Base-by-base conservation (phyloP, 495 filamentous ascomycete species). In the Penicillium cataractarum region DNA sequence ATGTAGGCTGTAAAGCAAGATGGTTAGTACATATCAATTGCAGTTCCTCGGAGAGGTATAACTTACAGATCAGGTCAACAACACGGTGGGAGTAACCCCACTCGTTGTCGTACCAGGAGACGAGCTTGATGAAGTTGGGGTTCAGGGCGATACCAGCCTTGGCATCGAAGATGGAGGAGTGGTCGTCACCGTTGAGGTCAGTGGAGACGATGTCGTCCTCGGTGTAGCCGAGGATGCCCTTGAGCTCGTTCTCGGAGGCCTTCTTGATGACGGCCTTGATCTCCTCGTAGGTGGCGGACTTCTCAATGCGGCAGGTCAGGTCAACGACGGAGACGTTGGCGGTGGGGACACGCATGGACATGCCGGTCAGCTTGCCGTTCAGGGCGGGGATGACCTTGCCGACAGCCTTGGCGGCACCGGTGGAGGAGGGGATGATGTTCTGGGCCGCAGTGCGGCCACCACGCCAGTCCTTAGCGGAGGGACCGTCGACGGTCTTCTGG, bases 351-450 rank as follows among this genome's bases (percentile, higher is more conserved):
- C 95, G 95, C 90, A 99, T 93, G 71, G 96, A 83, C 95, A 99
- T 97, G 81, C 95, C 95, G 67, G 95, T 99, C 66, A 99, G 92
- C 90, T 99, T 99, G 87, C 95, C 95, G 82, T 99, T 98, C 62
- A 99, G 86, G 60, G 85, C 79, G 59, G 95, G 95, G 71, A 99
- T 98, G 81, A 99, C 95, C 88, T 99, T 99, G 83, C 95, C 95
- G 83, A 99, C 95, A 76, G 95, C 95, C 90, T 99, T 99, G 74
- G 95, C 95, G 78, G 95, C 95, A 88, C 95, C 95, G 65, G 95
- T 99, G 87, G 92, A 97, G 87, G 88, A 92, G 78, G 95, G 95
- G 74, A 99, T 99, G 87, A 99, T 99, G 89, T 99, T 99, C 86
- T 96, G 90, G 69, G 95, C 96, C 81, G 96, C 95, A 71, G 91